Base-by-base conservation (phyloP, 805 yeast species). In the Cyberlindnera euphorbiiphila region DNA sequence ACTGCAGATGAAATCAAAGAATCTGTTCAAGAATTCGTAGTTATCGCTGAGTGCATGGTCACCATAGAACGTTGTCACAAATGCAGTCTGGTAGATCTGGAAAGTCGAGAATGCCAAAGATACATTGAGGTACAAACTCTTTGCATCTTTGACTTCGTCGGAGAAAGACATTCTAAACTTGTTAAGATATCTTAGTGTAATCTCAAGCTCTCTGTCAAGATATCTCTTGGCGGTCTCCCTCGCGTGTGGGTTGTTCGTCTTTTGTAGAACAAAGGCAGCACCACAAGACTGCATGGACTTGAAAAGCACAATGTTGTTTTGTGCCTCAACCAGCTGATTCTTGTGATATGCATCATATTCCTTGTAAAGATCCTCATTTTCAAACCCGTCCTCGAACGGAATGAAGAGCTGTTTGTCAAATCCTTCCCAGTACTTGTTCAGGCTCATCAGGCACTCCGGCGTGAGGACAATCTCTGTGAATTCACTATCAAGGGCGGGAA, bases 151-250 rank as follows among this genome's bases (percentile, higher is more conserved):
- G 9, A 43, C 10, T 16, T 43, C 36, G 9, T 19, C 32, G 0
- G 39, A 26, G 33, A 39, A 45, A 7, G 29, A 23, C 31, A 53
- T 42, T 32, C 46, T 39, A 26, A 53, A 53, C 37, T 49, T 53
- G 36, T 54, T 51, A 29, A 54, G 30, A 23, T 48, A 54, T 40
- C 57, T 49, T 27, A 54, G 27, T 2, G 47, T 42, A 13, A 54
- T 45, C 30, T 53, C 57, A 36, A 48, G 51, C 30, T 53, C 56
- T 33, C 50, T 48, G n/a, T 43, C 39, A 25, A 46, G 9, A 9
- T 32, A 35, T 6, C 25, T 32, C 16, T 29, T 30, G 2, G 54
- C 51, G 3, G 39, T n/a, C 2, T 41, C 30, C 18, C 17, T 42
- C 5, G 39, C 49, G 12, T 43, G 36, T 13, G 32, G 19, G 19